Evolutionary conservation across 306 rosid genomes (phyloP), one percentile per base, ranked within the genome.

Genomic region (Vigna hirtella): DNA sequence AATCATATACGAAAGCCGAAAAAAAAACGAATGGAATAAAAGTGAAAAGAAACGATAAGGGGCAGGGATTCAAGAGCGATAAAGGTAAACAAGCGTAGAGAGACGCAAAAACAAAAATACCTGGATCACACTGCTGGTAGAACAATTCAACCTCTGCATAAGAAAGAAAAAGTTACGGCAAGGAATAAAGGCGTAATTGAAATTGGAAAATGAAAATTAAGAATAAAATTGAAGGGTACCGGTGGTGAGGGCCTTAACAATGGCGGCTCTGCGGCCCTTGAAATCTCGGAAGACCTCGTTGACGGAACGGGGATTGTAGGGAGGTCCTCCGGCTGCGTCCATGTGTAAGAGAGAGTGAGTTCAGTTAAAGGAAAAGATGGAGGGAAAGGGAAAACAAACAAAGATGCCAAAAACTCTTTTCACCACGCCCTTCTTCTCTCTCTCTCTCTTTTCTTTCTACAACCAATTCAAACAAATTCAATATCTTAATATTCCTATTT

Each of bases 251-350:
- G 96, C 96, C 63, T 85, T 88, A 58, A 90, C 77, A 84, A 90
- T 69, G 85, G 78, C 93, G 20, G 89, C 86, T 81, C 96, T 83
- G 10, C 93, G 90, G 18, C 89, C 93, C 22, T 85, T 87, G 83
- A 90, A 87, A 82, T 90, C 93, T 63, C 84, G 36, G 73, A 90
- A 90, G 45, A 90, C 93, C 63, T 85, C 90, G 30, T 90, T 88
- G 1, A 88, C 91, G 47, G 96, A 87, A 0, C 87, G 90, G 16
- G 89, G 91, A 17, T 79, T 84, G 79, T 77, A 79, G 9, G 79
- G 63, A 32, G 75, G 78, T 45, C 50, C 15, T 45, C 50, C 50
- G 14, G 81, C 85, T 3, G 73, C 85, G 42, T 85, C 94, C 94
- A 87, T 89, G 17, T 30, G 15, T 3, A 3, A 12, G 50, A 45